Evolutionary conservation across 495 filamentous ascomycete genomes (phyloP), one percentile per base, ranked within the genome.

Genomic region (Melanomma pulvis-pyrius): DNA sequence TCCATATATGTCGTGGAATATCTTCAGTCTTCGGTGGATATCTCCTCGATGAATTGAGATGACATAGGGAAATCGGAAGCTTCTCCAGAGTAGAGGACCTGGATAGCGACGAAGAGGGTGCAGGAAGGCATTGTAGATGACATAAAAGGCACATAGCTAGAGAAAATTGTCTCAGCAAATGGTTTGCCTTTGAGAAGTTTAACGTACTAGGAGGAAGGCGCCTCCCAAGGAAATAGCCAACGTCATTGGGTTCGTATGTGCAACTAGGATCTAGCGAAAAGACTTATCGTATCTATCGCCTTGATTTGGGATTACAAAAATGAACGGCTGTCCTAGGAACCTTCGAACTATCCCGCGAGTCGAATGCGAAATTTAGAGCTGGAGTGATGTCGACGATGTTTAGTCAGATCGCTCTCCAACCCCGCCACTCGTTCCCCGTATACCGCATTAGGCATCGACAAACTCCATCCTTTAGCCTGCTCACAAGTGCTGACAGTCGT

Each of bases 71-170:
- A 86, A 58, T 17, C 70, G 61, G 6, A 79, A 78, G 0, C 80
- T 74, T 1, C 77, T 74, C 73, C 76, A 82, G 1, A 76, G 58
- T 41, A 73, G 76, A 21, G 84, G 85, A 1, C 85, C 85, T 0
- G 85, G 85, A 65, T 81, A 82, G 7, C 71, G 69, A 17, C 72
- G 57, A 19, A 87, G 78, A 0, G 84, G 83, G 50, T 83, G 82
- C 59, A 81, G 77, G 61, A 74, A 82, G 22, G 83, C 69, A 39
- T 81, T 79, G 69, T 86, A 86, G 61, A 66, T 8, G 1, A 19
- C 54, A 44, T 66, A 66, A 13, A 59, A 19, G n/a, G 51, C 17
- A 8, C 58, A 17, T 51, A 28, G 4, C 62, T 65, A 48, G 19
- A 28, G 15, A 46, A 1, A 7, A 22, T 44, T 8, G 13, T 36